Percentiles rank a stretch among this genome's conserved stretches.
Evolutionary conservation across 306 rosid species (phyloP).

Genomic region (Aeschynomene evenia): DNA sequence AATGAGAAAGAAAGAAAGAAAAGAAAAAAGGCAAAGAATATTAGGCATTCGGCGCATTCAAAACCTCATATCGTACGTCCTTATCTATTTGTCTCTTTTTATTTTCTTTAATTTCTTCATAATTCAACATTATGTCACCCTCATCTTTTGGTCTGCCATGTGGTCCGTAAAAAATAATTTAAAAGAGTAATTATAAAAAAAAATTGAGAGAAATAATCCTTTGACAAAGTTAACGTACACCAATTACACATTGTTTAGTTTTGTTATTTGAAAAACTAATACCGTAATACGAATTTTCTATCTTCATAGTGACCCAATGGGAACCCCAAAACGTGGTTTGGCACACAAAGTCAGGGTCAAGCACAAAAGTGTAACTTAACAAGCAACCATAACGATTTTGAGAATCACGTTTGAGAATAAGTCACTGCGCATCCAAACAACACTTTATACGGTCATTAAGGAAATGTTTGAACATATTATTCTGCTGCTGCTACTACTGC

Average conservation of each 20-base stretch:
- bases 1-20: conserved; percentile 24
- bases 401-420: neutral
- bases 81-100: conserved; percentile 33
- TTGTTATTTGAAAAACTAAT: neutral
- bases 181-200: conserved; percentile 4
- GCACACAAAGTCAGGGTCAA: conserved; percentile 31
- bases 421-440: neutral
- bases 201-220: neutral
- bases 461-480: conserved; percentile 7
- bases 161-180: conserved; percentile 11
- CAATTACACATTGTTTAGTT: conserved; percentile 5
- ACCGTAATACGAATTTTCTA: neutral
- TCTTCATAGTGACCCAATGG: conserved; percentile 31
- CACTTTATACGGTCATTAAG: conserved; percentile 16
- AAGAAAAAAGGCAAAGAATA: conserved; percentile 22
- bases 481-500: conserved; percentile 24
- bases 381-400: conserved; percentile 28
- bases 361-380: conserved; percentile 27
- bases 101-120: conserved; percentile 22
- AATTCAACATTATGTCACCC: conserved; percentile 34
- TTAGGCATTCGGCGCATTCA: conserved; percentile 35
- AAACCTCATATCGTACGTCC: conserved; percentile 30
- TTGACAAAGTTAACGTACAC: conserved; percentile 16
- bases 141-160: conserved; percentile 52
- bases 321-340: conserved; percentile 36